phyloP scores from a whole-genome alignment of 2,329 filamentous ascomycete genomes.

The Botrytis squamosa region DNA sequence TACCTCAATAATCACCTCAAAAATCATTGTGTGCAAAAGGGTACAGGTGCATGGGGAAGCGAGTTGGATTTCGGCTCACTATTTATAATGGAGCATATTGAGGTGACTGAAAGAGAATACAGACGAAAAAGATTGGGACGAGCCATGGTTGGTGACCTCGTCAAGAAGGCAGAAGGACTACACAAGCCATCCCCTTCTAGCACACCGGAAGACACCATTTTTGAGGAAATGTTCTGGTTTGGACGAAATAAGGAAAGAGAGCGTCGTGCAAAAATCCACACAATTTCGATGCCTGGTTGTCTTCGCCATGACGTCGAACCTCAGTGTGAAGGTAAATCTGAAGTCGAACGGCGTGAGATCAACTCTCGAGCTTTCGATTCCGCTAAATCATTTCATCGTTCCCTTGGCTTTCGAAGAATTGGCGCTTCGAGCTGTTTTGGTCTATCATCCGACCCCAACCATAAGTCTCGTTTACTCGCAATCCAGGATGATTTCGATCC shows the following conservation, averaged over 20 bases:
- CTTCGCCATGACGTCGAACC: constrained; percentile 30
- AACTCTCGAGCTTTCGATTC: constrained; percentile 14
- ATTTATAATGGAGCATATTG: constrained; percentile 31
- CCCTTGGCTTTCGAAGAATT: constrained; percentile 39
- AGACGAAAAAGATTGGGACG: constrained; percentile 1
- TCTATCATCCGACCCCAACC: constrained; percentile 32
- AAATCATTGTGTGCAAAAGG: constrained; percentile 35
- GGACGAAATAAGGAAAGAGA: neutral
- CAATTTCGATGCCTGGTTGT: constrained; percentile 27
- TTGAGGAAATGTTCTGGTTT: neutral
- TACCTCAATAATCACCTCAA: constrained; percentile 40
- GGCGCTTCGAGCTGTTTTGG: constrained; percentile 40
- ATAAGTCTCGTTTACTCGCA: constrained; percentile 32
- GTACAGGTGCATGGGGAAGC: constrained; percentile 36
- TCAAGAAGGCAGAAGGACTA: neutral
- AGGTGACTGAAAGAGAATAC: neutral
- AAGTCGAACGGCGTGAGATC: constrained; percentile 28
- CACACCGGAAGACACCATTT: neutral
- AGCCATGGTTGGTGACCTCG: neutral
- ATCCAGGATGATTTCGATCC: constrained; percentile 33
- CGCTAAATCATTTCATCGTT: constrained; percentile 30
- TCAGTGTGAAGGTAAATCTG: constrained; percentile 29
- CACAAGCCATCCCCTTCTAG: neutral
- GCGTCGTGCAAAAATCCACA: constrained; percentile 25
- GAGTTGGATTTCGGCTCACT: constrained; percentile 38